Evolutionary conservation across 2,329 filamentous ascomycete genomes (phyloP).

Genomic region (Zopfia rhizophila): DNA sequence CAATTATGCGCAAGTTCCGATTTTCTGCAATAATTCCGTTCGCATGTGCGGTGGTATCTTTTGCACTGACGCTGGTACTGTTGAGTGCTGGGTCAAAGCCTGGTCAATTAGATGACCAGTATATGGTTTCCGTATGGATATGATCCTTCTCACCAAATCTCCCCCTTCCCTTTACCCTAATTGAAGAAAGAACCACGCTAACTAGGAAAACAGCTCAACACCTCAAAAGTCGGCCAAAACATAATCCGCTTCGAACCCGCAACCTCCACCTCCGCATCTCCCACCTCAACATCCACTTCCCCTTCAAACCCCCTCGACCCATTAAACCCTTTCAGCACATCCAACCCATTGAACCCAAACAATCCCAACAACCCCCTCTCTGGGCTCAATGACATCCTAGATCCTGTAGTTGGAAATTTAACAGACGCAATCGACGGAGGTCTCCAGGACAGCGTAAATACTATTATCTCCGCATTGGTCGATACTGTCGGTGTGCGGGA

Average conservation of each 20-base stretch:
- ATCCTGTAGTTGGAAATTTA: conserved; percentile 16
- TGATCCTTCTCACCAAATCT: too few species aligned
- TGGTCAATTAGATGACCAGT: conserved; percentile 25
- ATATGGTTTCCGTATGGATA: conserved; percentile 33
- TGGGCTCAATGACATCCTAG: conserved; percentile 9
- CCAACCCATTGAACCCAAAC: conserved; percentile 19
- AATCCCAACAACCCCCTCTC: conserved; percentile 21
- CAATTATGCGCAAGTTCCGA: conserved; percentile 31
- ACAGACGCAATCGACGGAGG: conserved; percentile 24
- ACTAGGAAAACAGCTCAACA: conserved; percentile 35
- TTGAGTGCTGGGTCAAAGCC: conserved; percentile 26
- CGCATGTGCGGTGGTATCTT: conserved; percentile 21
- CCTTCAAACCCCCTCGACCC: conserved; percentile 12
- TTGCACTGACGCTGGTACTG: conserved; percentile 30
- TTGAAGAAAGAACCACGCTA: not conserved
- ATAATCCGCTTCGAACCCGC: conserved; percentile 27
- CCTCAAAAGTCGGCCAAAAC: conserved; percentile 26
- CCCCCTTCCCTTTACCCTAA: too few species aligned
- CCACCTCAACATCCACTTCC: conserved; percentile 11
- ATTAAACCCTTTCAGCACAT: conserved; percentile 20
- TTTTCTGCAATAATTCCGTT: conserved; percentile 31
- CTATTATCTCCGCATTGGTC: conserved; percentile 17
- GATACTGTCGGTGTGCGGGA: conserved; percentile 16
- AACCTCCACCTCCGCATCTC: conserved; percentile 6
- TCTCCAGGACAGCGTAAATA: conserved; percentile 20